A percentile compares a stretch with the other conserved stretches of the same genome.
These are phyloP conservation scores for Suillus brevipes DNA, from an alignment of 768 basidiomycete genomes.

Conservation along the genomic window DNA sequence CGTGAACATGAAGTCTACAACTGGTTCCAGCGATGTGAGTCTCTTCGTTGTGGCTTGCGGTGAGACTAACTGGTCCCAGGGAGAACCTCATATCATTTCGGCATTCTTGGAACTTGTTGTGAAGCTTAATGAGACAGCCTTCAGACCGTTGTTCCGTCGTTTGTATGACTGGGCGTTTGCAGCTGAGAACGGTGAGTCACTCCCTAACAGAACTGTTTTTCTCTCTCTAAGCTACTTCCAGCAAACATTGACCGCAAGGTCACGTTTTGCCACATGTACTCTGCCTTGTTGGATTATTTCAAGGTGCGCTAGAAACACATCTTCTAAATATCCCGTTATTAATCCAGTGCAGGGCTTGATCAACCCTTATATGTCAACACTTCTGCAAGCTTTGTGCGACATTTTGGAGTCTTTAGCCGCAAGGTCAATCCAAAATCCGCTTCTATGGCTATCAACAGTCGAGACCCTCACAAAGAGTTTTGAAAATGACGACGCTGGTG, in stretches of 20 bases:
- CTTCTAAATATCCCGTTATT: slow-evolving; percentile 5
- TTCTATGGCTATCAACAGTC: slow-evolving; percentile 66
- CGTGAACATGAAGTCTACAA: slow-evolving; percentile 37
- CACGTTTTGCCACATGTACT: slow-evolving; percentile 76
- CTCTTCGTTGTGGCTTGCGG: background rate
- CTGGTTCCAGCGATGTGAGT: slow-evolving; percentile 32
- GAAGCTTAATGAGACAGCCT: slow-evolving; percentile 89
- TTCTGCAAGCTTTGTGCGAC: slow-evolving; percentile 67
- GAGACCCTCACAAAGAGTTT: slow-evolving; percentile 68
- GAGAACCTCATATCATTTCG: slow-evolving; percentile 53
- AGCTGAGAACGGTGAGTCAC: slow-evolving; percentile 45
- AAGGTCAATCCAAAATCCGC: slow-evolving; percentile 30
- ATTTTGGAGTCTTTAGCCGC: slow-evolving; percentile 50
- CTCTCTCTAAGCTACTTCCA: slow-evolving; percentile 9
- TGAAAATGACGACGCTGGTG: slow-evolving; percentile 78
- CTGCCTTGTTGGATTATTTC: slow-evolving; percentile 79
- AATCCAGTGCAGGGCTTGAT: slow-evolving; percentile 62
- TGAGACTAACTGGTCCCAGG: slow-evolving; percentile 34
- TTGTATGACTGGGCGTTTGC: slow-evolving; percentile 95
- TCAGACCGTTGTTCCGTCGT: slow-evolving; percentile 88
- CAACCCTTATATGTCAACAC: slow-evolving; percentile 85
- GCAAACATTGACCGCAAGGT: slow-evolving; percentile 51
- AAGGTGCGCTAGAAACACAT: slow-evolving; percentile 52
- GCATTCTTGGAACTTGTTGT: slow-evolving; percentile 89
- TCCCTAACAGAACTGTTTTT: background rate